These are phyloP conservation scores for Geosmithia morbida DNA, from an alignment of 2,329 filamentous ascomycete species.

Conservation along the genomic window DNA sequence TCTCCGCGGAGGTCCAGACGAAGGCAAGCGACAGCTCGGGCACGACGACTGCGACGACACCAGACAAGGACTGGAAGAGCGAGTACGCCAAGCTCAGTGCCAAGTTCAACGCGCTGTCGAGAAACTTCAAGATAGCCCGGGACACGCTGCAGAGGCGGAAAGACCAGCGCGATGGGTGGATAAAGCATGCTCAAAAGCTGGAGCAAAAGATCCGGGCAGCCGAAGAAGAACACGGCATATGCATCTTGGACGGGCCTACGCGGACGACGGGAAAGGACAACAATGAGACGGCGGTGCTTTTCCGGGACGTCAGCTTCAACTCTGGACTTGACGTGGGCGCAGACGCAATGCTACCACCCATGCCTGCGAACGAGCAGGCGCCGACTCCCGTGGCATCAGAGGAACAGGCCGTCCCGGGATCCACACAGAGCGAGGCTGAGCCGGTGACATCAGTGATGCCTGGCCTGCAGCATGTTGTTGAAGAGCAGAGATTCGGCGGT, in stretches of 20 bases:
- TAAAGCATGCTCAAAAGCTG: constrained; percentile 25
- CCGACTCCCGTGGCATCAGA: background rate
- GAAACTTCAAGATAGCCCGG: constrained; percentile 24
- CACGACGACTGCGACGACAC: constrained; percentile 1
- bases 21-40: background rate
- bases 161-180: constrained; percentile 28
- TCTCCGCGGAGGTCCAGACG: background rate
- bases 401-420: too few relatives aligned
- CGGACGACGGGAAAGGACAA: background rate
- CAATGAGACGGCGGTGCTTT: background rate
- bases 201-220: constrained; percentile 26
- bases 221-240: constrained; percentile 20
- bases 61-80: constrained; percentile 10
- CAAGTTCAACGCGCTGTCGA: constrained; percentile 24
- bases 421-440: too few relatives aligned
- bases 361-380: background rate
- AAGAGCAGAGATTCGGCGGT: too few relatives aligned
- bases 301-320: background rate
- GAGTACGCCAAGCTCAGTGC: constrained; percentile 22
- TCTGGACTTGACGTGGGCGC: background rate
- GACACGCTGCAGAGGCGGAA: constrained; percentile 23
- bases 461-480: too few relatives aligned
- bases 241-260: constrained; percentile 9
- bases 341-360: background rate
- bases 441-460: too few relatives aligned